Conservation (phyloP, 768 basidiomycete genomes). For the Candolleomyces eurysporus region DNA sequence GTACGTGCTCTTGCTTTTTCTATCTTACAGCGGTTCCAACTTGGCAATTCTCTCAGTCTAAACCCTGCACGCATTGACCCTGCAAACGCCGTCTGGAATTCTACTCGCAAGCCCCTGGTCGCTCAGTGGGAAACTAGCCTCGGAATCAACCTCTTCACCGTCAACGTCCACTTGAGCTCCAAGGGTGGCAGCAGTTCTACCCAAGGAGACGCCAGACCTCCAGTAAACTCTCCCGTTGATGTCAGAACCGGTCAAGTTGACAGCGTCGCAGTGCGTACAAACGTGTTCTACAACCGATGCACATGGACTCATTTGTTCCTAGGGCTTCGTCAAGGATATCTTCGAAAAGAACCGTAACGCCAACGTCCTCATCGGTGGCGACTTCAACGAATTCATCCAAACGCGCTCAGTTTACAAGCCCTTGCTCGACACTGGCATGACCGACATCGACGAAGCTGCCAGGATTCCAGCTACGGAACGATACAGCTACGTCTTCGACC, state of each 20-base stretch:
- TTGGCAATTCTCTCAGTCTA: constrained; percentile 33
- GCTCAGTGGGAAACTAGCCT: constrained; percentile 50
- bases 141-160: constrained; percentile 49
- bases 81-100: constrained; percentile 49
- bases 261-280: constrained; percentile 44
- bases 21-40: not conserved
- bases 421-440: constrained; percentile 33
- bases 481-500: constrained; percentile 62
- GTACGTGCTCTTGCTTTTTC: constrained; percentile 24
- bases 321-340: constrained; percentile 51
- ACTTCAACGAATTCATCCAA: constrained; percentile 61
- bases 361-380: constrained; percentile 54
- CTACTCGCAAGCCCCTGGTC: constrained; percentile 58
- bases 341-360: constrained; percentile 40
- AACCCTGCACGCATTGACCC: constrained; percentile 67
- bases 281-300: not conserved
- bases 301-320: not conserved
- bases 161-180: constrained; percentile 59
- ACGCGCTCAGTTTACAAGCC: constrained; percentile 51
- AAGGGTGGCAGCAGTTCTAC: constrained; percentile 56
- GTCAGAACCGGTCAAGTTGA: constrained; percentile 49
- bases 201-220: constrained; percentile 56
- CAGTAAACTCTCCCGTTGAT: constrained; percentile 51
- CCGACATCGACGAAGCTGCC: constrained; percentile 52
- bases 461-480: constrained; percentile 46